Evolutionary conservation across 257 asterid genomes (phyloP).

Genomic region (Petunia secreta): DNA sequence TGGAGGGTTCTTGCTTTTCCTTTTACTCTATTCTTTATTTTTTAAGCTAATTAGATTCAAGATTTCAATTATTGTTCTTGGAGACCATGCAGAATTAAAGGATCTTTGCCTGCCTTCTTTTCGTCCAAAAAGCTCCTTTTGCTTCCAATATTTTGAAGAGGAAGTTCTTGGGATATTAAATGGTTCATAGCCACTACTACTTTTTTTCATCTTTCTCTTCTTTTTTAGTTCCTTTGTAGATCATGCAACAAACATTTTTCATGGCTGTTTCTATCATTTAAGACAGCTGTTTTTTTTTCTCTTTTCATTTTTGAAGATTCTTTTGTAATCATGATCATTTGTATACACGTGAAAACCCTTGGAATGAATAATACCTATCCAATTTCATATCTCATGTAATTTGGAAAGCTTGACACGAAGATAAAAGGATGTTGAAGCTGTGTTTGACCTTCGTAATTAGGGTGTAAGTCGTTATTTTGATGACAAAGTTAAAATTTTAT

Average conservation of each 20-base stretch:
- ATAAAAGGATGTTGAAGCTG: neutral
- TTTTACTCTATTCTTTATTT: neutral
- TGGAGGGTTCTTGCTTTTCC: neutral
- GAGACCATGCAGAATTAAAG: constrained; percentile 79
- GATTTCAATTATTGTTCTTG: constrained; percentile 64
- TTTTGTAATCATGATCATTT: constrained; percentile 6
- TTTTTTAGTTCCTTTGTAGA: constrained; percentile 25
- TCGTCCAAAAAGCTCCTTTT: constrained; percentile 53
- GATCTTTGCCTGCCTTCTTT: constrained; percentile 42
- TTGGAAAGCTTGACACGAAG: neutral
- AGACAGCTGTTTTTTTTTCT: constrained; percentile 25
- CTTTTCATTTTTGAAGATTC: neutral
- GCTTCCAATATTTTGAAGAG: constrained; percentile 38
- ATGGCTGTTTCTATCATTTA: constrained; percentile 24
- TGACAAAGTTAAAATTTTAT: too few species aligned
- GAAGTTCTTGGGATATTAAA: constrained; percentile 42
- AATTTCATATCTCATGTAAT: neutral
- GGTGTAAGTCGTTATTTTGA: neutral
- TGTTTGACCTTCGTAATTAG: neutral
- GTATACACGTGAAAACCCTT: constrained; percentile 31
- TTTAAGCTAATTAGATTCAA: constrained; percentile 52
- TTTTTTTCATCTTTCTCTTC: constrained; percentile 20
- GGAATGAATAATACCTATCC: constrained; percentile 21
- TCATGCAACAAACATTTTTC: constrained; percentile 31
- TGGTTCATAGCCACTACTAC: constrained; percentile 23